Percentiles rank a stretch among this genome's conserved stretches.
Evolutionary conservation across 1,284 basidiomycete genomes (phyloP).

Genomic region (Apiotrichum veenhuisii): DNA sequence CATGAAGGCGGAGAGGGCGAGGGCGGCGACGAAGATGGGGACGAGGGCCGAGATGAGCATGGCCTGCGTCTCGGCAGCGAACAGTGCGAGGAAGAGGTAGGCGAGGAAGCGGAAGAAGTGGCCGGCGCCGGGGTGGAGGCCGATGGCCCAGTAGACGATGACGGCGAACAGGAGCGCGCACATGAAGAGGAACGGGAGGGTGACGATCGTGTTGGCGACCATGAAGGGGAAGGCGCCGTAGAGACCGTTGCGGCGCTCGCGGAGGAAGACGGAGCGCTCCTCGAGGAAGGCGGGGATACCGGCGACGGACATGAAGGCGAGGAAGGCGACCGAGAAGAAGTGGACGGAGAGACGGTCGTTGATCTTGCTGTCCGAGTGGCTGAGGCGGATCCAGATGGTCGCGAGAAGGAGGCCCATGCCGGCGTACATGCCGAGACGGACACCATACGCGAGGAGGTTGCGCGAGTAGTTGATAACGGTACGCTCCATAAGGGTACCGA

Average conservation of each 20-base stretch:
- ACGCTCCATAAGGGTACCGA: conserved; percentile 16
- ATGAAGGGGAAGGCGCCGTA: conserved; percentile 41
- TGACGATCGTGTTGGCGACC: conserved; percentile 42
- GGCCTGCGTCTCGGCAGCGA: conserved; percentile 58
- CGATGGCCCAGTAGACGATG: conserved; percentile 28
- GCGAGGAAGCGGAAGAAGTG: conserved; percentile 59
- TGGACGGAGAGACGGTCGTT: conserved; percentile 44
- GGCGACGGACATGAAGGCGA: conserved; percentile 55
- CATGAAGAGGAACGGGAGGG: conserved; percentile 46
- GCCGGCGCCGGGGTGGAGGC: conserved; percentile 9
- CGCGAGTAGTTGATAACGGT: conserved; percentile 24
- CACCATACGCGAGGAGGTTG: conserved; percentile 61
- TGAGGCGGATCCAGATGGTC: conserved; percentile 60
- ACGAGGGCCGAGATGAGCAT: conserved; percentile 56
- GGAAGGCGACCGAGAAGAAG: conserved; percentile 60
- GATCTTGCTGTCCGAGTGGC: conserved; percentile 43
- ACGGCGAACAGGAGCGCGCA: conserved; percentile 36
- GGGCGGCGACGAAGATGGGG: conserved; percentile 61
- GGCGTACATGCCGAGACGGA: conserved; percentile 60
- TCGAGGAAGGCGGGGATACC: conserved; percentile 46
- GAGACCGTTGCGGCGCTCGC: conserved; percentile 37
- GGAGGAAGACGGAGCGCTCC: conserved; percentile 47
- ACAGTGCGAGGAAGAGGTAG: conserved; percentile 59
- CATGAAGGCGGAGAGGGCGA: conserved; percentile 57
- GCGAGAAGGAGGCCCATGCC: conserved; percentile 60